Conservation (phyloP, 306 rosid species). For the Hippophae tibetana region DNA sequence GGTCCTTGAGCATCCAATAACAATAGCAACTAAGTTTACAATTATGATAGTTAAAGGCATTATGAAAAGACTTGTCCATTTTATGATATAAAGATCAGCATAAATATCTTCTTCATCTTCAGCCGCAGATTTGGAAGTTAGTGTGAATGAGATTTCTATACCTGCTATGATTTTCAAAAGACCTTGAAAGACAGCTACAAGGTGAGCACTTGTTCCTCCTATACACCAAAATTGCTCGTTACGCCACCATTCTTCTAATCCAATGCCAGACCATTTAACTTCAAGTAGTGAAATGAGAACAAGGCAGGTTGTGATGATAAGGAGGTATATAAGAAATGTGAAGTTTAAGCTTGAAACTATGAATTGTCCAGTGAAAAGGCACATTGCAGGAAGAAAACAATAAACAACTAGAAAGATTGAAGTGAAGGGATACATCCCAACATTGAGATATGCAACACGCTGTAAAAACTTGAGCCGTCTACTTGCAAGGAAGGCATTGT, state of each 20-base stretch:
- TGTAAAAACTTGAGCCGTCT: constrained; percentile 76
- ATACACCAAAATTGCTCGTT: constrained; percentile 85
- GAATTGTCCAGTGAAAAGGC: constrained; percentile 63
- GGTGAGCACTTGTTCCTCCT: constrained; percentile 85
- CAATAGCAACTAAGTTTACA: constrained; percentile 39
- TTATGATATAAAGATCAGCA: constrained; percentile 68
- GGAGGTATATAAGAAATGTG: constrained; percentile 48
- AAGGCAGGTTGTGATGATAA: constrained; percentile 42
- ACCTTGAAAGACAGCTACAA: constrained; percentile 69
- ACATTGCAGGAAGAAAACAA: constrained; percentile 70
- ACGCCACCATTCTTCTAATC: constrained; percentile 78
- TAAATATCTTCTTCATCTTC: constrained; percentile 53
- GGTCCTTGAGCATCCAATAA: constrained; percentile 58
- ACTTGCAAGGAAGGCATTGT: constrained; percentile 63
- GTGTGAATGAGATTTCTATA: constrained; percentile 56
- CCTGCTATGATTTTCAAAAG: constrained; percentile 62
- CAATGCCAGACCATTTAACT: constrained; percentile 77
- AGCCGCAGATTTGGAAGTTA: constrained; percentile 49
- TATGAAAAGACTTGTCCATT: constrained; percentile 74
- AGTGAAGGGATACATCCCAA: constrained; percentile 76
- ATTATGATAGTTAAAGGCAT: constrained; percentile 61
- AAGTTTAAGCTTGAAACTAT: constrained; percentile 48
- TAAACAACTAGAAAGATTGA: constrained; percentile 54
- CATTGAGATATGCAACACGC: constrained; percentile 66
- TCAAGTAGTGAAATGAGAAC: constrained; percentile 61